phyloP scores from a whole-genome alignment of 805 yeast species.

The Nematodospora valgi region DNA sequence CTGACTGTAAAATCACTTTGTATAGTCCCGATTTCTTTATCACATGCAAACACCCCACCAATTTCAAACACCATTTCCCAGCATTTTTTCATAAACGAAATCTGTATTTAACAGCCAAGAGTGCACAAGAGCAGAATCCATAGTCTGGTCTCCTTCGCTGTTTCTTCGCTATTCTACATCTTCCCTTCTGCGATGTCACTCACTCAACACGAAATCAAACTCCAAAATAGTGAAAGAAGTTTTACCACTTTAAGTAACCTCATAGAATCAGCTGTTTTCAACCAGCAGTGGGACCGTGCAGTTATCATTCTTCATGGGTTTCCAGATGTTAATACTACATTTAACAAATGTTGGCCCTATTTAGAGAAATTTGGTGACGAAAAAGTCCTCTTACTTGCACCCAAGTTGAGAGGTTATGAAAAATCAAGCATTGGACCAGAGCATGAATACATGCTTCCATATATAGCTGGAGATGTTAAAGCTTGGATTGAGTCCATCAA shows the following conservation, averaged over 20 bases:
- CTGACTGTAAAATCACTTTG: too few species aligned
- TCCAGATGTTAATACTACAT: slow-evolving; percentile 35
- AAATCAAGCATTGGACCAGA: slow-evolving; percentile 23
- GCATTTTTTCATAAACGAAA: not conserved
- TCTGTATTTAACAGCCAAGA: not conserved
- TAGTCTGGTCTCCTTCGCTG: too few species aligned
- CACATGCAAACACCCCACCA: not conserved
- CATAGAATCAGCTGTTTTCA: slow-evolving; percentile 14
- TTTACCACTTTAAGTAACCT: slow-evolving; percentile 21
- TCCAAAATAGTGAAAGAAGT: slow-evolving; percentile 14
- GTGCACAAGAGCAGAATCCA: not conserved
- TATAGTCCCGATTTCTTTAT: too few species aligned
- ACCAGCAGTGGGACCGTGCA: slow-evolving; percentile 17
- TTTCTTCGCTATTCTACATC: too few species aligned
- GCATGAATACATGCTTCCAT: slow-evolving; percentile 22
- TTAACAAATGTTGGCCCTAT: slow-evolving; percentile 19
- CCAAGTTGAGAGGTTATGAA: slow-evolving; percentile 38
- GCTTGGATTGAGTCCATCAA: slow-evolving; percentile 27
- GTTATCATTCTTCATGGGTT: slow-evolving; percentile 34
- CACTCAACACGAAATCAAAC: slow-evolving; percentile 10
- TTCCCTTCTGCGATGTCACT: not conserved
- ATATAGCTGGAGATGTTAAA: slow-evolving; percentile 32
- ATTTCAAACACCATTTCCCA: not conserved
- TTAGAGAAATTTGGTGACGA: slow-evolving; percentile 17
- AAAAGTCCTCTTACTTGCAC: slow-evolving; percentile 26